These are phyloP conservation scores for Colletotrichum liaoningense DNA, from an alignment of 2,329 filamentous ascomycete species.

Conservation along the genomic window DNA sequence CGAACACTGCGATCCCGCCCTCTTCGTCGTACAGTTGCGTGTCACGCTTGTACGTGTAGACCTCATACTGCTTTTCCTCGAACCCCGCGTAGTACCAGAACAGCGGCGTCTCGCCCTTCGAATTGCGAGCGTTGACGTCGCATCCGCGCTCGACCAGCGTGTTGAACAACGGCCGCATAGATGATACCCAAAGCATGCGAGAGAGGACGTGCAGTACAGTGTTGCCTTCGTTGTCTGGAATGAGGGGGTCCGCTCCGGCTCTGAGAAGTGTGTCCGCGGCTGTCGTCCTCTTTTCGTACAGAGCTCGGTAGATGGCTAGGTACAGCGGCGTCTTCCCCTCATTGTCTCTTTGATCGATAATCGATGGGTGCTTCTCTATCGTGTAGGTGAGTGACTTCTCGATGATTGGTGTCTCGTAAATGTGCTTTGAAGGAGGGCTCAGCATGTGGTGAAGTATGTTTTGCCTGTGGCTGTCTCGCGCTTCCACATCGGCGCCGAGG, in stretches of 20 bases:
- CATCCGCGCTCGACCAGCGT: slow-evolving; percentile 31
- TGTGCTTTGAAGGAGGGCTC: background rate
- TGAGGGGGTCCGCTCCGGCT: slow-evolving; percentile 38
- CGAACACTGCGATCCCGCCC: slow-evolving; percentile 27
- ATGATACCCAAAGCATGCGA: slow-evolving; percentile 2
- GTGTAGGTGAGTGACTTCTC: slow-evolving; percentile 16
- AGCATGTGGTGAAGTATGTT: slow-evolving; percentile 41
- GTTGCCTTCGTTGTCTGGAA: slow-evolving; percentile 34
- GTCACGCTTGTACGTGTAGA: background rate
- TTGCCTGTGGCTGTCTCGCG: slow-evolving; percentile 37
- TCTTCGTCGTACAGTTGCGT: background rate
- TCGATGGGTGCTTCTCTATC: slow-evolving; percentile 10
- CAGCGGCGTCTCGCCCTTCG: slow-evolving; percentile 40
- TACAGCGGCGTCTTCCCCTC: slow-evolving; percentile 42
- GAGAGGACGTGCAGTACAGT: slow-evolving; percentile 39
- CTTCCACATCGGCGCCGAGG: slow-evolving; percentile 40
- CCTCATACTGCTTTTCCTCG: background rate
- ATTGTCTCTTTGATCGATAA: slow-evolving; percentile 37
- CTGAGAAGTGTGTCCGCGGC: slow-evolving; percentile 34
- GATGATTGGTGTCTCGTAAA: background rate
- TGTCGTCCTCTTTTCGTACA: background rate
- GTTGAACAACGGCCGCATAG: slow-evolving; percentile 34
- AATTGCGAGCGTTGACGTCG: slow-evolving; percentile 42
- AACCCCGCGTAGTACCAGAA: slow-evolving; percentile 32
- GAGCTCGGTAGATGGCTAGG: background rate